Base-by-base conservation (phyloP, 2,329 filamentous ascomycete species). In the Cladobotryum protrusum region DNA sequence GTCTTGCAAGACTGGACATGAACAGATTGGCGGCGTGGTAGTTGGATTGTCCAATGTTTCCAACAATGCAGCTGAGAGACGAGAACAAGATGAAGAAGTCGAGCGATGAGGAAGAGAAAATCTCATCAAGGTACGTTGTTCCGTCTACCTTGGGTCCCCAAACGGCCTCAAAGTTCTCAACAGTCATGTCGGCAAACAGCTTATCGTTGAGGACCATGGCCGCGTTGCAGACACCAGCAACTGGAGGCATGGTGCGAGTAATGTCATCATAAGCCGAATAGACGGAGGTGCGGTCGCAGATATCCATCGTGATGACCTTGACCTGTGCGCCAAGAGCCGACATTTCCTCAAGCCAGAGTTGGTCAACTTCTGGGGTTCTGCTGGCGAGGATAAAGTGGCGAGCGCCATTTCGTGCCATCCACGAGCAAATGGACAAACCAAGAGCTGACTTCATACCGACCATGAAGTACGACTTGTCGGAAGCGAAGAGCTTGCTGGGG, bases 11-110 rank as follows among this genome's bases (percentile, higher is more conserved):
- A 1, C 56, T 55, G 7, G 54, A 54, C 65, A 77, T 69, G 59
- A 66, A 79, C 3, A 54, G 52, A 53, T 76, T 76, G 2, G 68
- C 73, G 0, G 72, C 70, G 0, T 61, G 57, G 51, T 79, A 79
- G 52, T 69, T 73, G 2, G 65, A 54, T 54, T 79, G 75, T 5
- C 60, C 63, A 11, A 40, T 24, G 39, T 63, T 65, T 4, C 68
- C 68, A 5, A 58, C 46, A 4, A 65, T 52, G 2, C 40, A 41
- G 1, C 57, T 47, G 1, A 64, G 29, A 0, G 68, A 71, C 1
- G 63, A 66, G 42, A 69, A 62, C 12, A 66, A 34, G 43, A 71
- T 57, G 55, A 70, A 70, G 54, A 70, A 70, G 39, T 71, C 67
- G 15, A 71, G 58, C 0, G 54, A 32, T 1, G 50, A 33, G 6